Conservation (phyloP, 805 yeast species). For the Candida mattraensis region DNA sequence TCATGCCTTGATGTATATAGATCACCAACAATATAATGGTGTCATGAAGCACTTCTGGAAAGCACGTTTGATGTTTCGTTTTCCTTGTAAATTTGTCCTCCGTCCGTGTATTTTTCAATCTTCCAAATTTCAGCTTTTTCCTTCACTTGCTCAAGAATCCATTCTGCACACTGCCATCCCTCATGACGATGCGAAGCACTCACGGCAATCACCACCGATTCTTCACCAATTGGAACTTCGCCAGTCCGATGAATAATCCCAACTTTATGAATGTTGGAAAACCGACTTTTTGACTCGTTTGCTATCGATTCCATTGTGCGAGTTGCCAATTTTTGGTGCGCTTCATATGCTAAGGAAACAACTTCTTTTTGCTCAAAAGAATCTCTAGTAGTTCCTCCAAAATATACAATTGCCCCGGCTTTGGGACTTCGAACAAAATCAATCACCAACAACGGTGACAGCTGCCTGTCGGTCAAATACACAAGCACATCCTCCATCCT, state of each 20-base stretch:
- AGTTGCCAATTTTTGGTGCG: conserved; percentile 43
- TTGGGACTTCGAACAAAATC: conserved; percentile 41
- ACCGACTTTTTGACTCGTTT: conserved; percentile 30
- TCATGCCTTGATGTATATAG: conserved; percentile 24
- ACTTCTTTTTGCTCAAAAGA: conserved; percentile 43
- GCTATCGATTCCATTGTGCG: conserved; percentile 39
- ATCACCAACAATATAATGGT: conserved; percentile 4
- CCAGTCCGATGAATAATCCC: conserved; percentile 48
- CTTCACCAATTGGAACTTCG: conserved; percentile 46
- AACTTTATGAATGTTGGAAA: conserved; percentile 36
- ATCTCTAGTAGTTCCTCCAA: conserved; percentile 52
- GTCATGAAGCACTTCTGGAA: conserved; percentile 2
- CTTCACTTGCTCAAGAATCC: conserved; percentile 46
- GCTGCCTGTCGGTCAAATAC: conserved; percentile 24
- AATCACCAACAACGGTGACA: conserved; percentile 25
- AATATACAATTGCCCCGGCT: conserved; percentile 50
- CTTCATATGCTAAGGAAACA: conserved; percentile 42
- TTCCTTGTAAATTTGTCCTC: conserved; percentile 42
- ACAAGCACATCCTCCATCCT: too few relatives aligned
- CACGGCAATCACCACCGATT: conserved; percentile 45
- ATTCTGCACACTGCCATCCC: conserved; percentile 47
- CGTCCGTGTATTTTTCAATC: conserved; percentile 44
- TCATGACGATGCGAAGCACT: conserved; percentile 46
- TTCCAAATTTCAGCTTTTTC: conserved; percentile 52
- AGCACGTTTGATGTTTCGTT: conserved; percentile 34